These are phyloP conservation scores for Didymellaceae sp. DNA, from an alignment of 2,329 filamentous ascomycete genomes.

Conservation along the genomic window DNA sequence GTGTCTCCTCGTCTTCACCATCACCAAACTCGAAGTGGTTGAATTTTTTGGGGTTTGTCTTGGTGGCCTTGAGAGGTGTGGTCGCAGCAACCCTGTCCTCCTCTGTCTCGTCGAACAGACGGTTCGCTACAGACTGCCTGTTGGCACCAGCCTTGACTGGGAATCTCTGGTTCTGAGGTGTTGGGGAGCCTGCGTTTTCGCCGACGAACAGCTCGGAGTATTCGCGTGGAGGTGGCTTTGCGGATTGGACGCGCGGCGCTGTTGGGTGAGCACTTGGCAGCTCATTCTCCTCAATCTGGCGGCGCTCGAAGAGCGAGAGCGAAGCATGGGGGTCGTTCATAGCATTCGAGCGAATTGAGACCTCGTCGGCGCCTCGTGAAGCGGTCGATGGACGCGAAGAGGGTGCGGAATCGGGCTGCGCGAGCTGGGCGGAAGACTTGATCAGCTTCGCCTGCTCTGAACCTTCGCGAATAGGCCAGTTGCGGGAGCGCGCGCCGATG, in stretches of 20 bases:
- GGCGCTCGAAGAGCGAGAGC: slow-evolving; percentile 75
- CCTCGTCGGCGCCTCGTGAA: slow-evolving; percentile 41
- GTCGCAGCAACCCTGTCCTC: slow-evolving; percentile 37
- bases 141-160: slow-evolving; percentile 54
- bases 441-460: slow-evolving; percentile 84
- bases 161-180: slow-evolving; percentile 52
- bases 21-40: slow-evolving; percentile 85
- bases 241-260: slow-evolving; percentile 67
- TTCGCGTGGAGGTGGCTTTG: slow-evolving; percentile 72
- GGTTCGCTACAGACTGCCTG: slow-evolving; percentile 60
- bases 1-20: slow-evolving; percentile 54
- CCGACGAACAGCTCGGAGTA: slow-evolving; percentile 72
- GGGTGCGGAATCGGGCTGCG: slow-evolving; percentile 35
- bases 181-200: slow-evolving; percentile 53
- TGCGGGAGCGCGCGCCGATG: slow-evolving; percentile 86
- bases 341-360: slow-evolving; percentile 51
- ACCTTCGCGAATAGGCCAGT: slow-evolving; percentile 93
- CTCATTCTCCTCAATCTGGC: slow-evolving; percentile 65
- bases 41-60: slow-evolving; percentile 79
- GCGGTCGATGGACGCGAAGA: slow-evolving; percentile 45
- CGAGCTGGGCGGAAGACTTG: slow-evolving; percentile 57
- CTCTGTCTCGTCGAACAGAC: slow-evolving; percentile 65
- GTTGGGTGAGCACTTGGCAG: slow-evolving; percentile 57
- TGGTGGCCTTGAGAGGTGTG: slow-evolving; percentile 53
- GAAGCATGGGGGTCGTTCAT: slow-evolving; percentile 65